Evolutionary conservation across 176 grass and related monocot genomes (phyloP), one percentile per base, ranked within the genome.

Genomic region (Oryza punctata): DNA sequence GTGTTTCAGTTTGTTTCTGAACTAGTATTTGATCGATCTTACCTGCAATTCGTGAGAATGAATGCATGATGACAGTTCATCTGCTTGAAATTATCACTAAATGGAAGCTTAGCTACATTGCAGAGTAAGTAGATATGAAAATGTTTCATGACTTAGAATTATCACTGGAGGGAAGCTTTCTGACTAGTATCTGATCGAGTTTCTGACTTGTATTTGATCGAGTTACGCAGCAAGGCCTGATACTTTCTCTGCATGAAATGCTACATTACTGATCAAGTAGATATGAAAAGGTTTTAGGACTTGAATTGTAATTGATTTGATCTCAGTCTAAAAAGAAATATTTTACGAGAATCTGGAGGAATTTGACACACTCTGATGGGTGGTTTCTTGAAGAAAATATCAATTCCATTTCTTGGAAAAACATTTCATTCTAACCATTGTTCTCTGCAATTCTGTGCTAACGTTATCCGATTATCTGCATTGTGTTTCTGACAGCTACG

Each of bases 231-330:
- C 32, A 32, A 3, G 32, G 32, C 32, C 32, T 46, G 16, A 35
- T 70, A 46, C 10, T 44, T 12, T 44, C 43, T 44, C 43, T 44
- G 9, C 43, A 12, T 44, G 43, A 44, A 12, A 5, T 50, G 43
- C 43, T 45, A 45, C 43, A 45, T 45, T 12, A 45, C 43, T 45
- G 47, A 50, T 14, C 1, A 16, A 18, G 2, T 47, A 9, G 12
- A 26, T 71, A n/a, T n/a, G 29, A 25, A 76, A 83, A 37, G 63
- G 33, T 50, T 73, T 73, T 75, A 33, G 28, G 72, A 33, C 50
- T 60, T 25, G 50, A 76, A 47, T 52, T 50, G 14, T 50, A 19
- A 19, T 59, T 59, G 18, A 59, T 59, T 59, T n/a, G 7, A 59
- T 59, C 18, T 57, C 1, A 59, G 5, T n/a, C 15, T 18, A 10